These are phyloP conservation scores for Pulveroboletus frians DNA, from an alignment of 768 basidiomycete species.

Conservation along the genomic window DNA sequence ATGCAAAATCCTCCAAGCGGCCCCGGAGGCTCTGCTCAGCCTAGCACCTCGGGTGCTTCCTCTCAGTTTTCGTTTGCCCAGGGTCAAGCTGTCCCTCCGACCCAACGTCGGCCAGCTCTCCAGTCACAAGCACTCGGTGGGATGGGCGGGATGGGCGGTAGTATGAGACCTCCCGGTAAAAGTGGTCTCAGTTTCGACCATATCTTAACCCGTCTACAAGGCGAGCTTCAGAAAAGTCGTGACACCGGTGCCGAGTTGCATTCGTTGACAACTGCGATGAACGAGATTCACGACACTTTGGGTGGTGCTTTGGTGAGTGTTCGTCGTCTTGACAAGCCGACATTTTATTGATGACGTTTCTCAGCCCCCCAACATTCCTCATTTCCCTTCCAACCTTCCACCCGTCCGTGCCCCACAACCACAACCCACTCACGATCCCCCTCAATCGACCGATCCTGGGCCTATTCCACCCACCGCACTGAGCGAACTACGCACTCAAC, in stretches of 20 bases:
- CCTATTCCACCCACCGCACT: slow-evolving; percentile 30
- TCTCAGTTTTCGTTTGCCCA: slow-evolving; percentile 41
- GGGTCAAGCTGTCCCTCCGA: slow-evolving; percentile 31
- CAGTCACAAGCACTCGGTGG: slow-evolving; percentile 58
- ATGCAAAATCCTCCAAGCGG: slow-evolving; percentile 41
- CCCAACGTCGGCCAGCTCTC: slow-evolving; percentile 52
- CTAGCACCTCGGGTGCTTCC: slow-evolving; percentile 22
- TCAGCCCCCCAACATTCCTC: slow-evolving; percentile 57
- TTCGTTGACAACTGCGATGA: slow-evolving; percentile 71
- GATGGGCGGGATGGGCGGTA: slow-evolving; percentile 74
- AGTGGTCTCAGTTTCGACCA: slow-evolving; percentile 90
- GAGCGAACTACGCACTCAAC: slow-evolving; percentile 71
- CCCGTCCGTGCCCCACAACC: slow-evolving; percentile 48
- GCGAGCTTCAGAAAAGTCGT: slow-evolving; percentile 91
- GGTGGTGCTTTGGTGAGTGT: slow-evolving; percentile 71
- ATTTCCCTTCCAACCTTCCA: slow-evolving; percentile 62
- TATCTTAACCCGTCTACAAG: slow-evolving; percentile 81
- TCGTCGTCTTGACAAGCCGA: background rate
- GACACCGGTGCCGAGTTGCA: slow-evolving; percentile 88
- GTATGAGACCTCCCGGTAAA: slow-evolving; percentile 70
- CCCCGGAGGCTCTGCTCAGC: slow-evolving; percentile 33
- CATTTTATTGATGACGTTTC: slow-evolving; percentile 5
- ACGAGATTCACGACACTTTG: slow-evolving; percentile 88
- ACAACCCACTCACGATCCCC: slow-evolving; percentile 21
- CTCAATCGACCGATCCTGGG: slow-evolving; percentile 26